Evolutionary conservation across 2,329 filamentous ascomycete genomes (phyloP).

Genomic region (Botrytis fabae): DNA sequence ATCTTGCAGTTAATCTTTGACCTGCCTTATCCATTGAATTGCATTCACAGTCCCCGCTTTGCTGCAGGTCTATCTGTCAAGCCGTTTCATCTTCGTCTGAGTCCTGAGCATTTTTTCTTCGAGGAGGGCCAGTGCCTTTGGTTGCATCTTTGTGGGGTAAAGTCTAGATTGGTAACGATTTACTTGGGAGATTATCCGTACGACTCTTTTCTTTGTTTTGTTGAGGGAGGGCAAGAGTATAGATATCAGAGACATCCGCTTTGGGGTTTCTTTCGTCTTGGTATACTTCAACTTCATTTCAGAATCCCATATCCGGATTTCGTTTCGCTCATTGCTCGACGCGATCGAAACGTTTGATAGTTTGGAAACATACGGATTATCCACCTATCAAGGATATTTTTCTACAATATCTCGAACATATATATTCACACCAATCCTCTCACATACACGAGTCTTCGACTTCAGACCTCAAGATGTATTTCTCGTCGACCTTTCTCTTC

Average conservation of each 20-base stretch:
- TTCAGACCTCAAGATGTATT: conserved; percentile 12
- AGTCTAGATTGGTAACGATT: conserved; percentile 7
- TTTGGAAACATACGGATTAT: not conserved
- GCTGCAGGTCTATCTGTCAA: not conserved
- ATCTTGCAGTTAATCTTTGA: not conserved
- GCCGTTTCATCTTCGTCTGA: conserved; percentile 5
- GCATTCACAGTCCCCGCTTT: not conserved
- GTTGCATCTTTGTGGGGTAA: not conserved
- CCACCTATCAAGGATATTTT: not conserved
- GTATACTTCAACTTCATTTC: not conserved
- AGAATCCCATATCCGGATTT: not conserved
- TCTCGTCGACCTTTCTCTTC: conserved; percentile 12
- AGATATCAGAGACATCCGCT: conserved; percentile 9
- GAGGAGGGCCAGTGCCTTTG: not conserved
- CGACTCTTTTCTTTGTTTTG: conserved; percentile 7
- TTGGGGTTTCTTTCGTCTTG: not conserved
- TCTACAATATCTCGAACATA: not conserved
- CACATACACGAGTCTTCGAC: not conserved
- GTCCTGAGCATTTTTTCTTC: not conserved
- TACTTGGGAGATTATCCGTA: not conserved
- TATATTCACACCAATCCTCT: not conserved
- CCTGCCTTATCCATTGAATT: conserved; percentile 1
- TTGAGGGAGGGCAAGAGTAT: not conserved
- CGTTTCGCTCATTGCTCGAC: not conserved
- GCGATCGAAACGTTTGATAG: not conserved